phyloP scores from a whole-genome alignment of 129 eudicot species.

The Pseudognaphalium luteoalbum region DNA sequence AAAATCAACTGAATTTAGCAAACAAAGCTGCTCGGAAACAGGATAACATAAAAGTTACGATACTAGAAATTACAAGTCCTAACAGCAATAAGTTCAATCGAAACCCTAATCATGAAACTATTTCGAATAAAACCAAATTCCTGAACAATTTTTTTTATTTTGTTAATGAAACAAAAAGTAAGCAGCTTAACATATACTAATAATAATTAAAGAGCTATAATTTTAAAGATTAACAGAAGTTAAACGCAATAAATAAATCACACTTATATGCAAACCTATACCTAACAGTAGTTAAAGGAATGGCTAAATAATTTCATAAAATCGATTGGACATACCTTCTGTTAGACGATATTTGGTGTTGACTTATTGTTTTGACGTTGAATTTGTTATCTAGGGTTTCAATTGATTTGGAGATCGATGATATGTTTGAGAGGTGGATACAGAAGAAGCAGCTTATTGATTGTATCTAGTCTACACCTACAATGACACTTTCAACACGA shows the following conservation, averaged over 20 bases:
- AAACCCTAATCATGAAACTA: conserved; percentile 14
- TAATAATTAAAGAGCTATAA: background rate
- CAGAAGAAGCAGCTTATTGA: background rate
- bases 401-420: background rate
- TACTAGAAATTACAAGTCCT: background rate
- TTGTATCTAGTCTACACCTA: background rate
- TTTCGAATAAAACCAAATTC: too few species aligned
- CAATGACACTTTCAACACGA: background rate
- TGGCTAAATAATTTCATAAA: background rate
- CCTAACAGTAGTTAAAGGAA: background rate
- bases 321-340: conserved; percentile 12
- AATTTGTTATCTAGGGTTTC: conserved; percentile 2
- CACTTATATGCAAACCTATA: background rate
- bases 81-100: background rate
- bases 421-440: background rate
- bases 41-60: background rate
- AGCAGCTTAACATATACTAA: background rate
- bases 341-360: background rate
- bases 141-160: too few species aligned
- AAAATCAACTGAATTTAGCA: background rate
- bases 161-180: background rate
- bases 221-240: background rate
- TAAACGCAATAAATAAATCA: background rate
- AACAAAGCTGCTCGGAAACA: background rate
- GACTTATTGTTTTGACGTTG: conserved; percentile 2